Evolutionary conservation across 495 filamentous ascomycete species (phyloP), one percentile per base, ranked within the genome.

Genomic region (Lichina pygmaea): DNA sequence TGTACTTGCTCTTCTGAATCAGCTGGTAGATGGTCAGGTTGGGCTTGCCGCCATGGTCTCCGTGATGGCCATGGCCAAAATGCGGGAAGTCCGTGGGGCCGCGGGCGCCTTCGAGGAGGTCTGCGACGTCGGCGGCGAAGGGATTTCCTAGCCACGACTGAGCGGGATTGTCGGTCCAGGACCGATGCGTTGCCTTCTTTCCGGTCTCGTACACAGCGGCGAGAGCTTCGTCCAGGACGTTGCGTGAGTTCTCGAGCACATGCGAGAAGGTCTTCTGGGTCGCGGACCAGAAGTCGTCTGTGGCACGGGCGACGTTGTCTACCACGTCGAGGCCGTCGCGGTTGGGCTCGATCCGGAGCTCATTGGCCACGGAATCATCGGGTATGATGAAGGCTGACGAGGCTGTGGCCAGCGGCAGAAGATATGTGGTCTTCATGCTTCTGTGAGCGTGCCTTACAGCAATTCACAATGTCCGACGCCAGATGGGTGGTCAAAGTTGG

Each of bases 1-100:
- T 84, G 61, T 84, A 70, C 49, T 79, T 78, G 61, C 66, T 77
- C 42, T 69, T 62, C 10, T 65, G 58, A 57, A 94, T 81, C 24
- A 84, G 58, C 49, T 92, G 62, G 59, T 81, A 92, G 44, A 91
- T 64, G 33, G 81, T 91, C 53, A 60, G 51, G 54, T 85, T 78
- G n/a, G 66, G 58, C 48, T 52, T 55, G 41, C 51, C 44, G 39
- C 44, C 44, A 24, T 52, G 54, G 46, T 57, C 50, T 15, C 50
- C 45, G 42, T 54, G 52, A 16, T 53, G 46, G 42, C 42, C 37
- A 34, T 48, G 46, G 32, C 44, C 17, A 45, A 3, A 31, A 6
- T 45, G 44, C 12, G 44, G 50, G 34, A 53, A 51, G 33, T 1
- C 4, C 24, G 24, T 24, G 24, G 24, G 24, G 24, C 24, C 24